Evolutionary conservation across 371 early-diverging fungal species (phyloP), one percentile per base, ranked within the genome.

Genomic region (Haplosporangium sp.): DNA sequence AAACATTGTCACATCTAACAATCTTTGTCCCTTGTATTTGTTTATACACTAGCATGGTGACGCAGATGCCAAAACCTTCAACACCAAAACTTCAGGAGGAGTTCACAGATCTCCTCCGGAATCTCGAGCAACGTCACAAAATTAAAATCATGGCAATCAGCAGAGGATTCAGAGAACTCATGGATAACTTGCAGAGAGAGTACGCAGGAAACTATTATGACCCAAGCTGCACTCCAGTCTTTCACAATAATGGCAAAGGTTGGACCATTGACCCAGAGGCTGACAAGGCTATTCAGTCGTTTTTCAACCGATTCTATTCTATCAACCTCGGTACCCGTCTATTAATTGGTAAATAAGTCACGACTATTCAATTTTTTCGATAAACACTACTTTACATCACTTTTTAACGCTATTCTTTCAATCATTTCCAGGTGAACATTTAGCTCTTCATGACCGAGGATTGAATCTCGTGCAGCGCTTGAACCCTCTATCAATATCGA

Each of bases 401-500:
- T 20, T 3, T 27, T 34, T 55, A 55, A 55, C 4, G 27, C 5
- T 8, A 0, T 55, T 27, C 9, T 67, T 19, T 4, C 1, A 17
- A 7, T 13, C 19, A 6, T 47, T 15, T 2, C 83, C 90, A 67
- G 87, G 88, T 75, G 92, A 93, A 83, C 91, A 92, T 63, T 69
- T 92, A 42, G 86, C 88, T 6, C 86, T 92, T 69, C 85, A 87
- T 65, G 86, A 86, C 61, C 82, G 88, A 44, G 77, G 83, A 39
- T 79, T 86, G 60, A 87, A 88, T 62, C 86, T 88, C 34, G 92
- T 91, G 8, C 91, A 88, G 76, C 83, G 77, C 7, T 82, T 92
- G 34, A 85, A 86, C 57, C 92, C 94, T 15, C 78, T 87, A 37
- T 84, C 85, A 11, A 85, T 93, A 59, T 91, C 92, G 42, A 84